Evolutionary conservation across 257 asterid species (phyloP).

Genomic region (Solanum paucissectum): DNA sequence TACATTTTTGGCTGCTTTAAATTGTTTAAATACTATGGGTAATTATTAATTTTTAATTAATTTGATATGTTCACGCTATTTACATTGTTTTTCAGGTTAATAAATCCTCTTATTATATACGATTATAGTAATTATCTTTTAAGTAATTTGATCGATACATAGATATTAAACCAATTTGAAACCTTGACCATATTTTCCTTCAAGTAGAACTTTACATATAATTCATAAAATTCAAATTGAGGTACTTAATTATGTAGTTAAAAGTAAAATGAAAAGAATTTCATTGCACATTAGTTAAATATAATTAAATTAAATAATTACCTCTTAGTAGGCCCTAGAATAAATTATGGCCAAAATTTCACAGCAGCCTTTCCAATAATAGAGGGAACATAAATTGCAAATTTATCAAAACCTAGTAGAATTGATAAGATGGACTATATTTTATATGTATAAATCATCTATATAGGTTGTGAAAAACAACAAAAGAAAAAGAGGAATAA

Average conservation of each 20-base stretch:
- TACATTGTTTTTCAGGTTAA: background rate
- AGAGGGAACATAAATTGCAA: background rate
- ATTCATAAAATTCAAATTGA: background rate
- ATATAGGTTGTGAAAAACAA: background rate
- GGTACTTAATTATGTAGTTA: background rate
- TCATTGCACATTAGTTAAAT: background rate
- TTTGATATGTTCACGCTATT: background rate
- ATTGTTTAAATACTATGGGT: background rate
- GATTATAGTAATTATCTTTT: background rate
- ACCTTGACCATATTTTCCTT: background rate
- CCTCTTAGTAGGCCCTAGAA: background rate
- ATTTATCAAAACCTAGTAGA: background rate
- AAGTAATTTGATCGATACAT: background rate
- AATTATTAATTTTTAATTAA: background rate
- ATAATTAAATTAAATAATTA: background rate
- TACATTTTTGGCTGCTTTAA: background rate
- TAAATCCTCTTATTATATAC: background rate
- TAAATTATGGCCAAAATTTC: background rate
- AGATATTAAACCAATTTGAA: background rate
- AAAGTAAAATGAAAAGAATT: background rate
- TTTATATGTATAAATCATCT: background rate
- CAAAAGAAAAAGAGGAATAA: background rate
- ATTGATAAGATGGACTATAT: background rate
- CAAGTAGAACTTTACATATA: background rate
- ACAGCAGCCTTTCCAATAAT: background rate